Evolutionary conservation across 192 early-diverging fungal species (phyloP).

Genomic region (Irineochytrium annulatum): DNA sequence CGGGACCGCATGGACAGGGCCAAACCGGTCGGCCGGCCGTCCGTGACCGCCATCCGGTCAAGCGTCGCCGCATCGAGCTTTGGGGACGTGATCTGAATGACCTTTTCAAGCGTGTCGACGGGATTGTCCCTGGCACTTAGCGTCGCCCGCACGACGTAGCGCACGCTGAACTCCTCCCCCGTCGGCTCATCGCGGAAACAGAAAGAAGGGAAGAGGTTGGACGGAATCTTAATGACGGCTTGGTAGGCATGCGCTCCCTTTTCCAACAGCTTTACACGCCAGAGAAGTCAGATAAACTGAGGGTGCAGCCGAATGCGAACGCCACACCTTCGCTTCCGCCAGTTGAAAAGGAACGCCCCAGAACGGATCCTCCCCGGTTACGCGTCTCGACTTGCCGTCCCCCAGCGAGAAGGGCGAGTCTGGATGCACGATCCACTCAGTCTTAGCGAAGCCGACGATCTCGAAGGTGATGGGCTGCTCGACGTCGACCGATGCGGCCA

Average conservation of each 20-base stretch:
- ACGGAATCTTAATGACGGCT: neutral
- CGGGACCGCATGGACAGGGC: neutral
- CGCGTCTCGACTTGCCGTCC: neutral
- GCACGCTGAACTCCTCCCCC: neutral
- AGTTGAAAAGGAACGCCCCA: neutral
- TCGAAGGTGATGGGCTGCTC: neutral
- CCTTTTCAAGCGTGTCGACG: neutral
- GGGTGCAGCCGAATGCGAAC: neutral
- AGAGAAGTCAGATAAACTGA: neutral
- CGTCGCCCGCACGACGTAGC: neutral
- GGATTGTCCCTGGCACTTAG: neutral
- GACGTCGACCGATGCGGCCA: neutral
- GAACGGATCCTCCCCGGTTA: neutral
- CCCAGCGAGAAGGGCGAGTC: neutral
- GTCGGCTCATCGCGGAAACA: too few relatives aligned
- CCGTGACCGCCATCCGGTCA: neutral
- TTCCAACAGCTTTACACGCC: constrained; percentile 1
- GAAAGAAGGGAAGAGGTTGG: neutral
- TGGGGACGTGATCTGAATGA: neutral
- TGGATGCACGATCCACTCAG: neutral
- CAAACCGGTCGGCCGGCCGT: neutral
- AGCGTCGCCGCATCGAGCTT: neutral
- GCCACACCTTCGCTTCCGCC: neutral
- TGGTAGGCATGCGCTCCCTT: constrained; percentile 4
- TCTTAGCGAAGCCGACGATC: neutral